Evolutionary conservation across 2,329 filamentous ascomycete genomes (phyloP).

Genomic region (Nothophoma quercina): DNA sequence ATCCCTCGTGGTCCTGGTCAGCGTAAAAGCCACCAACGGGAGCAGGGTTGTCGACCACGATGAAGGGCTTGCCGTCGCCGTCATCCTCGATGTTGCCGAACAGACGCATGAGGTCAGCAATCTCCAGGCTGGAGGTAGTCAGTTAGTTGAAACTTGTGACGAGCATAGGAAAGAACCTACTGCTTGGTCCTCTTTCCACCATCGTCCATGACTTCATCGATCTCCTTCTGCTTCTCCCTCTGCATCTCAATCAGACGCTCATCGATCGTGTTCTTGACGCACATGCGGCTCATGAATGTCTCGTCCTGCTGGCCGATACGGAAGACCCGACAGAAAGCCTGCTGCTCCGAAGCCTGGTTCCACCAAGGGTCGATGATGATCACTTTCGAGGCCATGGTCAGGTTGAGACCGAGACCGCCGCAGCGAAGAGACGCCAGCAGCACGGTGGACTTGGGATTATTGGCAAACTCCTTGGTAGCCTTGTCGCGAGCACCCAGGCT

Average conservation of each 20-base stretch:
- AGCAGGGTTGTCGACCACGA: slow-evolving; percentile 49
- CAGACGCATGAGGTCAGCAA: slow-evolving; percentile 54
- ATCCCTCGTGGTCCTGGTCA: slow-evolving; percentile 44
- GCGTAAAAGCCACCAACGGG: slow-evolving; percentile 39
- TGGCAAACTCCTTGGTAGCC: slow-evolving; percentile 57
- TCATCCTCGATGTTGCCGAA: slow-evolving; percentile 55
- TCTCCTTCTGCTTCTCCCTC: slow-evolving; percentile 58
- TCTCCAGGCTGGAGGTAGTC: slow-evolving; percentile 30
- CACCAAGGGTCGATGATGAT: slow-evolving; percentile 63
- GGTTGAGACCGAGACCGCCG: slow-evolving; percentile 66
- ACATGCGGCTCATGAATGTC: slow-evolving; percentile 66
- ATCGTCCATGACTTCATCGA: slow-evolving; percentile 55
- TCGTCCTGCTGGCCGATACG: slow-evolving; percentile 70
- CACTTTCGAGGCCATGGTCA: slow-evolving; percentile 62
- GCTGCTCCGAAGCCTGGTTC: slow-evolving; percentile 68
- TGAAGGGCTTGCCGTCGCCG: slow-evolving; percentile 50
- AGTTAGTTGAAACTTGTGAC: slow-evolving; percentile 5
- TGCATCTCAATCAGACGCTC: slow-evolving; percentile 65
- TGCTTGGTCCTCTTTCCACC: slow-evolving; percentile 40
- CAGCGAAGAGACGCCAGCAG: slow-evolving; percentile 65
- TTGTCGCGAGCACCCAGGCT: slow-evolving; percentile 53
- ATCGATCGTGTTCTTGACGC: slow-evolving; percentile 66
- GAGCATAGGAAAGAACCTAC: slow-evolving; percentile 16
- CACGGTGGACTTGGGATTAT: slow-evolving; percentile 52
- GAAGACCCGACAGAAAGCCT: slow-evolving; percentile 69